Percentiles rank a stretch among this genome's conserved stretches.
Conservation (phyloP, 768 basidiomycete genomes). For the Suillus placidus region DNA sequence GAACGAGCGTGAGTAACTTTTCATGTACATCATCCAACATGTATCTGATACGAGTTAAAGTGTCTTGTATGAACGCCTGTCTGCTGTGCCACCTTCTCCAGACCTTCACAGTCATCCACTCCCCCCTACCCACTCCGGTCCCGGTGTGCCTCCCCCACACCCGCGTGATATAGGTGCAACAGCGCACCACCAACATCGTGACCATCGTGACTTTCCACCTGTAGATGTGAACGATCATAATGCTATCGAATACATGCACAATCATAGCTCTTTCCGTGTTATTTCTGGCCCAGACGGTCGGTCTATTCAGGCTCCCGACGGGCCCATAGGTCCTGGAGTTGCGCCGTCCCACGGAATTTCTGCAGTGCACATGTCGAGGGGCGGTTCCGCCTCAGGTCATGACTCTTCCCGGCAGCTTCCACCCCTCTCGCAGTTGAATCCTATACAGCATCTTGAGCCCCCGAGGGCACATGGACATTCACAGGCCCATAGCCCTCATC, state of each 20-base stretch:
- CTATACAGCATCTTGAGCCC: constrained; percentile 43
- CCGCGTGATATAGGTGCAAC: constrained; percentile 23
- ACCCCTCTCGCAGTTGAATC: constrained; percentile 49
- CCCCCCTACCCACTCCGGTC: constrained; percentile 36
- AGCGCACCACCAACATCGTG: constrained; percentile 32
- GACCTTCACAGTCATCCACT: constrained; percentile 46
- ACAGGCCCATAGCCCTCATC: constrained; percentile 41
- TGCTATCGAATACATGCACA: constrained; percentile 51
- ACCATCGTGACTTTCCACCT: constrained; percentile 41
- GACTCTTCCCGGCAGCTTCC: constrained; percentile 51
- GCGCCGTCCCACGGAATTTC: constrained; percentile 41
- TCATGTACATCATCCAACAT: background rate
- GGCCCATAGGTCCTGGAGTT: constrained; percentile 45
- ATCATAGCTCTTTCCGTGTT: constrained; percentile 50
- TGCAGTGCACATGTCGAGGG: constrained; percentile 45
- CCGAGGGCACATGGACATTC: constrained; percentile 39
- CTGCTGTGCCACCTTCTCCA: constrained; percentile 59
- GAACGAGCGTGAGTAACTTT: constrained; percentile 76
- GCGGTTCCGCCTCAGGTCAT: constrained; percentile 43
- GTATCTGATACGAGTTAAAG: constrained; percentile 43
- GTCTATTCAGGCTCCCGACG: constrained; percentile 51
- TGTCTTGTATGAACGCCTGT: constrained; percentile 78
- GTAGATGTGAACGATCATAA: constrained; percentile 51
- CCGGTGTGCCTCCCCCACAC: constrained; percentile 40
- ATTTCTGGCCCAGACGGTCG: constrained; percentile 52